Evolutionary conservation across 345 rosid species (phyloP).

Genomic region (Hypericum perforatum): DNA sequence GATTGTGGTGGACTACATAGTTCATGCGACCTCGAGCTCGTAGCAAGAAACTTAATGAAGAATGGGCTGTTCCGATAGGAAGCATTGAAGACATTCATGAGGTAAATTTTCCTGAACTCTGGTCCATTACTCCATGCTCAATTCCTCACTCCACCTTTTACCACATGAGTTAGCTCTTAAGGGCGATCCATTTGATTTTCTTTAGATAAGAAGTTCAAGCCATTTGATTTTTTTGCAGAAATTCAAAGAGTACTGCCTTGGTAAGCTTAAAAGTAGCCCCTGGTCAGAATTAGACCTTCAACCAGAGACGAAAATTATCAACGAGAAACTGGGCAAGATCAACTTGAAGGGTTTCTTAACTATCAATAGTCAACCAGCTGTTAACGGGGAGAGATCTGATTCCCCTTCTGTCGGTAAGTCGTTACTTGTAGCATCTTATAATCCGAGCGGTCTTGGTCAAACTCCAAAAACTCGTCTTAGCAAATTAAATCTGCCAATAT

Average conservation of each 20-base stretch:
- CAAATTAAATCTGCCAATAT: too few species aligned
- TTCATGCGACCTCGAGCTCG: conserved; percentile 78
- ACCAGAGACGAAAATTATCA: conserved; percentile 87
- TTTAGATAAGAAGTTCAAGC: conserved; percentile 1
- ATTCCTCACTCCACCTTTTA: neutral
- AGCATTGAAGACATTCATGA: conserved; percentile 65
- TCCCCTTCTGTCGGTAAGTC: conserved; percentile 69
- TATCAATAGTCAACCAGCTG: conserved; percentile 94
- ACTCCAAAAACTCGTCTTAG: too few species aligned
- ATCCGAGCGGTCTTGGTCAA: neutral
- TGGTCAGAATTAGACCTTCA: conserved; percentile 96
- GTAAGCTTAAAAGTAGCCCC: conserved; percentile 74
- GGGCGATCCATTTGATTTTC: neutral
- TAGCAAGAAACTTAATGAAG: conserved; percentile 81
- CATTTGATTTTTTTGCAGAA: conserved; percentile 40
- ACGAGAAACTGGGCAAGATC: conserved; percentile 72
- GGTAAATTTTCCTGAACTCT: conserved; percentile 24
- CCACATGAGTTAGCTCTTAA: neutral
- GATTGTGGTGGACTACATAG: conserved; percentile 16
- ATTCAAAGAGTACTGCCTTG: conserved; percentile 69
- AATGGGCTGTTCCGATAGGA: conserved; percentile 71
- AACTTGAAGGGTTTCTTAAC: conserved; percentile 84
- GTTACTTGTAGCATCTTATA: neutral
- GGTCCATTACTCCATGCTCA: too few species aligned
- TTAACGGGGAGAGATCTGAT: conserved; percentile 79